Evolutionary conservation across 2,329 filamentous ascomycete genomes (phyloP).

Genomic region (Niveomyces coronatus): DNA sequence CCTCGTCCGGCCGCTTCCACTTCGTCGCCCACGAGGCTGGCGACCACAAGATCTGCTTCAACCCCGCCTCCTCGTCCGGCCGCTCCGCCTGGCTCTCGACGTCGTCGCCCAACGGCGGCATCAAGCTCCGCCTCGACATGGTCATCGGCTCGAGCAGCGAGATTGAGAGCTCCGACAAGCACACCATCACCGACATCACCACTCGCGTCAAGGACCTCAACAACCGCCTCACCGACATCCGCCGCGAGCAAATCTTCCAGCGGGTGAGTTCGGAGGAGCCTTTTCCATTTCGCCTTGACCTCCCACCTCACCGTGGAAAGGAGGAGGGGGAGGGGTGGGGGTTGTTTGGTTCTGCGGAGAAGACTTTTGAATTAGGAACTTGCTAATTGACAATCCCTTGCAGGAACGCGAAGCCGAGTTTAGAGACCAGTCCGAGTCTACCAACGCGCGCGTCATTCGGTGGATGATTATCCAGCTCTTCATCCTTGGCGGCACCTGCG

Average conservation of each 20-base stretch:
- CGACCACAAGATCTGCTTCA: slow-evolving; percentile 93
- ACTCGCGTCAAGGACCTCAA: slow-evolving; percentile 85
- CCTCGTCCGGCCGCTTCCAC: slow-evolving; percentile 73
- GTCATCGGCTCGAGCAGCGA: slow-evolving; percentile 89
- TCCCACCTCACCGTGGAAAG: not conserved
- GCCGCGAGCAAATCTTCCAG: slow-evolving; percentile 93
- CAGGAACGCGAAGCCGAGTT: slow-evolving; percentile 98
- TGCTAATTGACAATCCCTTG: too few species aligned
- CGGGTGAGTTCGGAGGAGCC: slow-evolving; percentile 45
- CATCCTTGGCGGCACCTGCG: slow-evolving; percentile 77
- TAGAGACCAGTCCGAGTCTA: slow-evolving; percentile 90
- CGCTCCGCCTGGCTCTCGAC: slow-evolving; percentile 62
- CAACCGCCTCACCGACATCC: slow-evolving; percentile 73
- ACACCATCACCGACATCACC: slow-evolving; percentile 82
- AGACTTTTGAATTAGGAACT: slow-evolving; percentile 5
- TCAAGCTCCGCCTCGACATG: slow-evolving; percentile 79
- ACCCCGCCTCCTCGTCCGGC: slow-evolving; percentile 63
- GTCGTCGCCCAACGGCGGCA: slow-evolving; percentile 56
- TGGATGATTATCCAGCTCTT: slow-evolving; percentile 89
- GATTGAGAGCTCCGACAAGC: slow-evolving; percentile 89
- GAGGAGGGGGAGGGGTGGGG: too few species aligned
- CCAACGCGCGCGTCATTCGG: slow-evolving; percentile 81
- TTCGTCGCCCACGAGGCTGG: slow-evolving; percentile 93
- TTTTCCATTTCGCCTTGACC: not conserved
- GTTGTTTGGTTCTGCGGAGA: not conserved